A percentile compares a stretch with the other conserved stretches of the same genome.
Conservation (phyloP, 2,329 filamentous ascomycete species). For the Epichloe glyceriae region DNA sequence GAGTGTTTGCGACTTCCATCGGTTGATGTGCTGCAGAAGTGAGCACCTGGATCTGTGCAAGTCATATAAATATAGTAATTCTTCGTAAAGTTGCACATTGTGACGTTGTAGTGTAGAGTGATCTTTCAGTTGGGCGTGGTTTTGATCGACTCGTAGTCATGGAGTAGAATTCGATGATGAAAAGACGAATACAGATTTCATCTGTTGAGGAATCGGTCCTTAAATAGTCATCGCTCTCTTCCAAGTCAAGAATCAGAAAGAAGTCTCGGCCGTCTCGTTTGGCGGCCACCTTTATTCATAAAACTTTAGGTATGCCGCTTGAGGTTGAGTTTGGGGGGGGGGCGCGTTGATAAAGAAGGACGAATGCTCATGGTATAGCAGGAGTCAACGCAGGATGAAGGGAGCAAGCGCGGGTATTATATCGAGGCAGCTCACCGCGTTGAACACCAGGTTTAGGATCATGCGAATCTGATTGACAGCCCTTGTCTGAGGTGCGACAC, state of each 20-base stretch:
- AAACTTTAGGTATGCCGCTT: too few relatives aligned
- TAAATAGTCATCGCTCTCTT: too few relatives aligned
- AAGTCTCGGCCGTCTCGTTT: too few relatives aligned
- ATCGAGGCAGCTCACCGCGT: background rate
- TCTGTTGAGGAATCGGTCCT: background rate
- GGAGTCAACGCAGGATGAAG: background rate
- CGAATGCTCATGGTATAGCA: too few relatives aligned
- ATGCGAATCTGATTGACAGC: background rate
- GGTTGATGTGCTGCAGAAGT: conserved; percentile 57
- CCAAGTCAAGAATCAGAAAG: too few relatives aligned
- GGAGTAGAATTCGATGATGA: too few relatives aligned
- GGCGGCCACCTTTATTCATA: too few relatives aligned
- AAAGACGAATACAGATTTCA: too few relatives aligned
- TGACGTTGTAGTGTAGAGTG: conserved; percentile 7
- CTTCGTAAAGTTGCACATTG: conserved; percentile 54
- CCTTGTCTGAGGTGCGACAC: background rate
- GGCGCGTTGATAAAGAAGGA: too few relatives aligned
- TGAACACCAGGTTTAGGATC: background rate
- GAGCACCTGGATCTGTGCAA: conserved; percentile 53
- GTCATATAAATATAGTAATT: conserved; percentile 68
- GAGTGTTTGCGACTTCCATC: conserved; percentile 49
- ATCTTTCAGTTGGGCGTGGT: too few relatives aligned
- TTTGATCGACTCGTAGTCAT: too few relatives aligned
- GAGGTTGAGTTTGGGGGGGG: too few relatives aligned
- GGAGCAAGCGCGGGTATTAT: background rate